Conservation (phyloP, 305 asterid genomes). For the Solanum aculeatissimum region DNA sequence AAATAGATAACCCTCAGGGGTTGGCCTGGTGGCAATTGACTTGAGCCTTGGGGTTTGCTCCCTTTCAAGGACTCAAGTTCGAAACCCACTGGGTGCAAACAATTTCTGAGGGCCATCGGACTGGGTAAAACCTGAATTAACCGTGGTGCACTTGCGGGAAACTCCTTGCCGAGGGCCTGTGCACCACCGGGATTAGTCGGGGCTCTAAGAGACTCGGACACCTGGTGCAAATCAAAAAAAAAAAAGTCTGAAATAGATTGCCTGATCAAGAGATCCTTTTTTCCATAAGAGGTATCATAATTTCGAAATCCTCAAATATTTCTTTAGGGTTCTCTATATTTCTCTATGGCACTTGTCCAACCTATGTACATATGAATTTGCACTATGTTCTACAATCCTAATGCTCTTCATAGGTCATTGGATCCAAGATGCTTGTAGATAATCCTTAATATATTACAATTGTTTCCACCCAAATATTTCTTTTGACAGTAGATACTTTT, state of each 20-base stretch:
- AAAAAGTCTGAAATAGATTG: background rate
- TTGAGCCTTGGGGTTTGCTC: too few species aligned
- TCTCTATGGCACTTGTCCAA: background rate
- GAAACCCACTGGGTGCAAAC: too few species aligned
- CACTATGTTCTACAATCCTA: background rate
- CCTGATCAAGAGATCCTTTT: background rate
- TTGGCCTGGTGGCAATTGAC: too few species aligned
- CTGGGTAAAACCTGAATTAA: too few species aligned
- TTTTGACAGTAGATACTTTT: background rate
- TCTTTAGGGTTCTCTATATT: background rate
- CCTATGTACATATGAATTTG: background rate
- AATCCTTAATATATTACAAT: background rate
- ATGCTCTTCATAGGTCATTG: background rate
- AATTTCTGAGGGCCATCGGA: too few species aligned
- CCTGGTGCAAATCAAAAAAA: too few species aligned
- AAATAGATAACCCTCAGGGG: too few species aligned
- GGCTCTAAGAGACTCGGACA: too few species aligned
- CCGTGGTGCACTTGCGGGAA: too few species aligned
- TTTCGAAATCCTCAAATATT: background rate
- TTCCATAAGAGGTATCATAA: background rate
- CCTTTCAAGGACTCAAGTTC: too few species aligned
- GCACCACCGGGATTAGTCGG: too few species aligned
- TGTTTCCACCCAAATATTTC: background rate
- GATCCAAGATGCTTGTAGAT: background rate
- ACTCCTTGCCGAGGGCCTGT: too few species aligned